Conservation (phyloP, 208 protist genomes). For the Zelonia costaricensis region DNA sequence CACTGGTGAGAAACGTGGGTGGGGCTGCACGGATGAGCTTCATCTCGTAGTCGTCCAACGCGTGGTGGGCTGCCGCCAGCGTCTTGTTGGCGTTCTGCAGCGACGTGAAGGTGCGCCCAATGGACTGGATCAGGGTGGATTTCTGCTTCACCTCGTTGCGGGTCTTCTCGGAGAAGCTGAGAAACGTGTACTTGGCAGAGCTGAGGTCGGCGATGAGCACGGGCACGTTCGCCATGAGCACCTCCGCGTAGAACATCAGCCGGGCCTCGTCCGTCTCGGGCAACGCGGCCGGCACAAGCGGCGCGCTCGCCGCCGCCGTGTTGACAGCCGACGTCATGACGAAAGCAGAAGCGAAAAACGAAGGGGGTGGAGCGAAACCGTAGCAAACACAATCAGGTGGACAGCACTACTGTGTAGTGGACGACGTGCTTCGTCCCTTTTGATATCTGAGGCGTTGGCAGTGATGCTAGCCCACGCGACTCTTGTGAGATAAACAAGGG, state of each 20-base stretch:
- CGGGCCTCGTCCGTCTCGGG: conserved; percentile 43
- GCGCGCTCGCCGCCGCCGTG: neutral
- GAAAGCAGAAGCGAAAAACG: too few species aligned
- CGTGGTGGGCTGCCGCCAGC: conserved; percentile 5
- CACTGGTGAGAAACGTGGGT: conserved; percentile 42
- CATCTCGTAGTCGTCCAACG: conserved; percentile 37
- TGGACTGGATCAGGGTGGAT: conserved; percentile 48
- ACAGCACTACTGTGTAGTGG: too few species aligned
- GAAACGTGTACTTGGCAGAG: conserved; percentile 70
- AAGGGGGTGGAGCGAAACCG: too few species aligned
- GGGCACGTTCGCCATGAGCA: conserved; percentile 69
- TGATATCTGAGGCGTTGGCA: too few species aligned
- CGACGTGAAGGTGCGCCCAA: conserved; percentile 46
- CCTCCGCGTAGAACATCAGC: conserved; percentile 59
- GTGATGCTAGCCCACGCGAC: too few species aligned
- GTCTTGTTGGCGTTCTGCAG: conserved; percentile 32
- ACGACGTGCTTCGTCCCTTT: too few species aligned
- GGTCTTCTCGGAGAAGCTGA: conserved; percentile 69
- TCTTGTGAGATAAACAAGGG: too few species aligned
- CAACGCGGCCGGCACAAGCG: conserved; percentile 5
- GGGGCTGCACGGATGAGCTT: conserved; percentile 43
- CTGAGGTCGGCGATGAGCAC: conserved; percentile 58
- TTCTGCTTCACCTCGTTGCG: conserved; percentile 77
- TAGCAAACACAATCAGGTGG: too few species aligned
- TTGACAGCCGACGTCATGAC: neutral